Evolutionary conservation across 331 rosid species (phyloP).

Genomic region (Erythrophleum ivorense): DNA sequence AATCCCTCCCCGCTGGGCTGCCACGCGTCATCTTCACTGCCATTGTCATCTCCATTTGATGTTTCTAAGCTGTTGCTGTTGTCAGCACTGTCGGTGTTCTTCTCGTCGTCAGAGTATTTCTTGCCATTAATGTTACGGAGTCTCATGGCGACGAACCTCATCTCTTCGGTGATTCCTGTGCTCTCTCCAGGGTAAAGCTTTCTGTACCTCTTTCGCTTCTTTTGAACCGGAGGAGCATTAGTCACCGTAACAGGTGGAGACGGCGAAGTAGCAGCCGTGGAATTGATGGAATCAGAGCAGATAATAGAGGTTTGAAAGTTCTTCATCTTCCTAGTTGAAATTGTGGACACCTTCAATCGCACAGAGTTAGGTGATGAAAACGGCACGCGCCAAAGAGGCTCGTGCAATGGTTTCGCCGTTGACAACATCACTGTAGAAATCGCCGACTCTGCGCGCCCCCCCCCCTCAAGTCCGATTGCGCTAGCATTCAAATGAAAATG

Average conservation of each 20-base stretch:
- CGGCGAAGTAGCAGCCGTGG: not conserved
- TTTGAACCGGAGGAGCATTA: constrained; percentile 44
- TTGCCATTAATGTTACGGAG: constrained; percentile 65
- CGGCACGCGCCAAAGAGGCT: not conserved
- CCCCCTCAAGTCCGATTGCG: not conserved
- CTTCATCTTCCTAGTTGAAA: not conserved
- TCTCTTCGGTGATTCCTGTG: constrained; percentile 87
- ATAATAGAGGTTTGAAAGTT: not conserved
- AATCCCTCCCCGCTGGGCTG: constrained; percentile 70
- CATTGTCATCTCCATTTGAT: constrained; percentile 15
- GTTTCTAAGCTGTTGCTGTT: not conserved
- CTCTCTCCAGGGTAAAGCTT: constrained; percentile 80
- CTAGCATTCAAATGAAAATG: not conserved
- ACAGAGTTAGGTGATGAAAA: not conserved
- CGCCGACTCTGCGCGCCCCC: not conserved
- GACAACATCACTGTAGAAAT: constrained; percentile 27
- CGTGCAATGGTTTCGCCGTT: constrained; percentile 1
- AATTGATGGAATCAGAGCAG: constrained; percentile 41
- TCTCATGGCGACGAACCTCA: constrained; percentile 94
- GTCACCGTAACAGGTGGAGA: not conserved
- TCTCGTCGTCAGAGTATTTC: constrained; percentile 32
- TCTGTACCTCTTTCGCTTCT: constrained; percentile 64
- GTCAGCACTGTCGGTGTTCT: not conserved
- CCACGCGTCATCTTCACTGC: constrained; percentile 53
- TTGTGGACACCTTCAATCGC: not conserved